Evolutionary conservation across 1,284 basidiomycete genomes (phyloP).

Genomic region (Termitomyces sp.): DNA sequence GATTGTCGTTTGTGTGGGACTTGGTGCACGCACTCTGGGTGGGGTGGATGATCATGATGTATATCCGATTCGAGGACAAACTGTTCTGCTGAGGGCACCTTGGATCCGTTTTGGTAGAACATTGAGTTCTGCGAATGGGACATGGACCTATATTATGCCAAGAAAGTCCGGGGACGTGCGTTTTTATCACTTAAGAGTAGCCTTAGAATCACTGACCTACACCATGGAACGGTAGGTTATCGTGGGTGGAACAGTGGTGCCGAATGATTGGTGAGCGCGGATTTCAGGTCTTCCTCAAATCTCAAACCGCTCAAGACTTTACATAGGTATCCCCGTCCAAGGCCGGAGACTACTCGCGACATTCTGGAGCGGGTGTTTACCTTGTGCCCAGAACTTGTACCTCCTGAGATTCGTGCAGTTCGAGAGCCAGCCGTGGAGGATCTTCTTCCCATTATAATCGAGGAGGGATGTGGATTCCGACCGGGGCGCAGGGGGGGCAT

Average conservation of each 20-base stretch:
- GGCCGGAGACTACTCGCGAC: slow-evolving; percentile 53
- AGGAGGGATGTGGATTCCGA: slow-evolving; percentile 71
- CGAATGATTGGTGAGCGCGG: slow-evolving; percentile 54
- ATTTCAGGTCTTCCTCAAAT: background rate
- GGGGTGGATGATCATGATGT: slow-evolving; percentile 20
- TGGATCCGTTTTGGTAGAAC: slow-evolving; percentile 42
- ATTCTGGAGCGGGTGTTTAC: slow-evolving; percentile 56
- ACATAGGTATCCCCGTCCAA: slow-evolving; percentile 36
- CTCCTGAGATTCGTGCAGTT: slow-evolving; percentile 45
- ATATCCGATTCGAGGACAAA: slow-evolving; percentile 21
- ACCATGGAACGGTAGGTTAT: slow-evolving; percentile 39
- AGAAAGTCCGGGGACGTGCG: slow-evolving; percentile 60
- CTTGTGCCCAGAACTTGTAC: slow-evolving; percentile 64
- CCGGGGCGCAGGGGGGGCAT: slow-evolving; percentile 67
- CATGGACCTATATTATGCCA: slow-evolving; percentile 70
- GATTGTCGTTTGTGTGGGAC: slow-evolving; percentile 59
- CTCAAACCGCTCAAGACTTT: background rate
- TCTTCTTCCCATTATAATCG: slow-evolving; percentile 54
- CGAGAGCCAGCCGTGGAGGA: slow-evolving; percentile 58
- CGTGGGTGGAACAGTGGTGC: slow-evolving; percentile 58
- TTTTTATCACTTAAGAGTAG: slow-evolving; percentile 11
- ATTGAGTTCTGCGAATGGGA: slow-evolving; percentile 40
- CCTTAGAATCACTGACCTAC: background rate
- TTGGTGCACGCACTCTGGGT: slow-evolving; percentile 47
- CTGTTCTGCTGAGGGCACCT: slow-evolving; percentile 18